These are phyloP conservation scores for Leccinum imitatum DNA, from an alignment of 768 basidiomycete genomes.

Conservation along the genomic window DNA sequence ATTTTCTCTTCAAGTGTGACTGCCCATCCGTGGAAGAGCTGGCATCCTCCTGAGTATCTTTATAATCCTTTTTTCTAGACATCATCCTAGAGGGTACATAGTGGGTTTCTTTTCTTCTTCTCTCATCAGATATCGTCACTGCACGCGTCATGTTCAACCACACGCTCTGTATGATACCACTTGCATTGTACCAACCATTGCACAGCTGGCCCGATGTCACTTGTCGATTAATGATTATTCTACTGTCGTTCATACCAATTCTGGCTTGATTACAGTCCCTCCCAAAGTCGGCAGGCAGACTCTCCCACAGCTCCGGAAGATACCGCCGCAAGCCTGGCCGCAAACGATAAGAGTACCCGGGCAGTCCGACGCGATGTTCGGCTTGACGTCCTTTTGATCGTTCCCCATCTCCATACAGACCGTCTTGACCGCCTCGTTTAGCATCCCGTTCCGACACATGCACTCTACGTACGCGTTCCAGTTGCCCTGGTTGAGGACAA, in stretches of 20 bases:
- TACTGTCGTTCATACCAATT: constrained; percentile 4
- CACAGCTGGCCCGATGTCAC: constrained; percentile 15
- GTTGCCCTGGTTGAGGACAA: constrained; percentile 58
- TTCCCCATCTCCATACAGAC: constrained; percentile 63
- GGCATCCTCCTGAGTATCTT: constrained; percentile 36
- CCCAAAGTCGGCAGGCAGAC: constrained; percentile 24
- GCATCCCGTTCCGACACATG: constrained; percentile 66
- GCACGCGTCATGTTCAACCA: constrained; percentile 64
- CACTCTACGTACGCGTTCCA: constrained; percentile 88
- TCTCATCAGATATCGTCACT: constrained; percentile 45
- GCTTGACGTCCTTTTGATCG: constrained; percentile 40
- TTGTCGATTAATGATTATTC: constrained; percentile 15
- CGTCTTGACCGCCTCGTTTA: constrained; percentile 66
- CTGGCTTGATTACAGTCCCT: constrained; percentile 23
- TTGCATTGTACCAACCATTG: constrained; percentile 24
- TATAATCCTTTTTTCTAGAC: constrained; percentile 22
- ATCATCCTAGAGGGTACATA: constrained; percentile 28
- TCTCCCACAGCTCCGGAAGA: constrained; percentile 38
- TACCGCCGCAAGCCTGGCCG: constrained; percentile 44
- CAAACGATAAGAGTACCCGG: constrained; percentile 52
- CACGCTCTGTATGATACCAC: constrained; percentile 40
- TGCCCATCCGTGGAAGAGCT: constrained; percentile 85
- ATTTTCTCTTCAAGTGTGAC: constrained; percentile 57
- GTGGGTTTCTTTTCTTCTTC: constrained; percentile 43
- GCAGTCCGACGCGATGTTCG: constrained; percentile 36